Percentiles rank a stretch among this genome's conserved stretches.
Conservation (phyloP, 495 filamentous ascomycete species). For the Thermochaetoides thermophila region DNA sequence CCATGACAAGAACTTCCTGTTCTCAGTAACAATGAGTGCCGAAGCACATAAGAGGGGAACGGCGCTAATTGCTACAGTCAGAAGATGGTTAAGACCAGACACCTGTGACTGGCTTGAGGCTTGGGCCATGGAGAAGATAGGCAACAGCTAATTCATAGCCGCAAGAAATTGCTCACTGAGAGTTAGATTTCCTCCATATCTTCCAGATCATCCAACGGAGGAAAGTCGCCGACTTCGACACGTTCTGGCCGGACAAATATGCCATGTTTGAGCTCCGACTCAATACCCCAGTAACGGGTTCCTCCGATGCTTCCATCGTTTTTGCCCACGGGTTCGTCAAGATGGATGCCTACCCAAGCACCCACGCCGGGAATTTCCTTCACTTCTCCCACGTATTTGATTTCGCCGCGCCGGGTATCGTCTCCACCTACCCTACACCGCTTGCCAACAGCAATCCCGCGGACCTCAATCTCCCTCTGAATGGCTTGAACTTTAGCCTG, state of each 20-base stretch:
- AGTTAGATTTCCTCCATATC: slow-evolving; percentile 79
- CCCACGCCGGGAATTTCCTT: slow-evolving; percentile 62
- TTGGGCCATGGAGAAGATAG: too few relatives aligned
- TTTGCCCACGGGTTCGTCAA: slow-evolving; percentile 79
- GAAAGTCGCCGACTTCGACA: slow-evolving; percentile 77
- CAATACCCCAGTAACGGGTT: slow-evolving; percentile 58
- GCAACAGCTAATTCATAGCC: too few relatives aligned
- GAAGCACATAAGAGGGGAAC: too few relatives aligned
- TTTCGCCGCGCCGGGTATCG: slow-evolving; percentile 64
- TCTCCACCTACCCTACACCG: slow-evolving; percentile 48
- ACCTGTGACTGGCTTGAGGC: too few relatives aligned
- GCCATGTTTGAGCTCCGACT: slow-evolving; percentile 49
- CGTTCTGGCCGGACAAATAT: slow-evolving; percentile 83
- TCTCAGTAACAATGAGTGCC: too few relatives aligned
- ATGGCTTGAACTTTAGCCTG: slow-evolving; percentile 53
- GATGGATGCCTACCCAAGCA: slow-evolving; percentile 71
- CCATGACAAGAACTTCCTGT: too few relatives aligned
- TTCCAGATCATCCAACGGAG: slow-evolving; percentile 58
- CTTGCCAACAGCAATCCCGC: slow-evolving; percentile 49
- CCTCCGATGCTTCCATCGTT: slow-evolving; percentile 79
- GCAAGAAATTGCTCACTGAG: too few relatives aligned
- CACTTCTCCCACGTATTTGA: slow-evolving; percentile 73
- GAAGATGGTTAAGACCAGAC: too few relatives aligned
- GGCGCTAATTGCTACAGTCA: too few relatives aligned
- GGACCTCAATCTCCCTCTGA: slow-evolving; percentile 46